Percentiles rank a stretch among this genome's conserved stretches.
Evolutionary conservation across 1,284 basidiomycete genomes (phyloP).

Genomic region (Mycena citricolor): DNA sequence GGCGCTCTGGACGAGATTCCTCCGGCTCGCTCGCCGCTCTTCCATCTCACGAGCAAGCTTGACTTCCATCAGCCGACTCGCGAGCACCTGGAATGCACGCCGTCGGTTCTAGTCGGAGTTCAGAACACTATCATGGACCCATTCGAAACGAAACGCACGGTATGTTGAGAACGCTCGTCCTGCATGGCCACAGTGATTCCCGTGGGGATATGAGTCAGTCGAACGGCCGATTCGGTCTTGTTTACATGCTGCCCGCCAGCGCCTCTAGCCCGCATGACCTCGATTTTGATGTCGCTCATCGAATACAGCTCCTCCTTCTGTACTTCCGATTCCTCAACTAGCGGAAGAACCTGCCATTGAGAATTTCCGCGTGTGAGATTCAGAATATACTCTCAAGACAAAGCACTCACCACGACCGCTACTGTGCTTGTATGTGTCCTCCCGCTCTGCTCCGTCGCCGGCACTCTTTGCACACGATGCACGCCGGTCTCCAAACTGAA

Average conservation of each 20-base stretch:
- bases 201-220: constrained; percentile 90
- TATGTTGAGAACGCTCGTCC: constrained; percentile 95
- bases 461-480: constrained; percentile 93
- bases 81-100: constrained; percentile 85
- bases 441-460: constrained; percentile 84
- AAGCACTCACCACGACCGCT: constrained; percentile 70
- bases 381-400: too few relatives aligned
- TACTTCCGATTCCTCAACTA: constrained; percentile 60
- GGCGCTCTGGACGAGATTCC: constrained; percentile 74
- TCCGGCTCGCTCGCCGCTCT: constrained; percentile 66
- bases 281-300: constrained; percentile 85
- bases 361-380: neutral
- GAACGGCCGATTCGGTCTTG: constrained; percentile 98
- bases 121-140: neutral
- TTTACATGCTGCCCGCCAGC: constrained; percentile 99
- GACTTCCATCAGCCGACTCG: constrained; percentile 79
- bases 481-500: constrained; percentile 93
- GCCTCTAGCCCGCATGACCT: constrained; percentile 93
- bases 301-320: constrained; percentile 63
- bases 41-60: constrained; percentile 73
- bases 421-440: constrained; percentile 94
- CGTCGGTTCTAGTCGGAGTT: constrained; percentile 66
- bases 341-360: constrained; percentile 78
- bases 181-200: constrained; percentile 98
- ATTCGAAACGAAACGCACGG: constrained; percentile 47